Evolutionary conservation across 805 yeast genomes (phyloP).

Genomic region (Saturnispora diversa): DNA sequence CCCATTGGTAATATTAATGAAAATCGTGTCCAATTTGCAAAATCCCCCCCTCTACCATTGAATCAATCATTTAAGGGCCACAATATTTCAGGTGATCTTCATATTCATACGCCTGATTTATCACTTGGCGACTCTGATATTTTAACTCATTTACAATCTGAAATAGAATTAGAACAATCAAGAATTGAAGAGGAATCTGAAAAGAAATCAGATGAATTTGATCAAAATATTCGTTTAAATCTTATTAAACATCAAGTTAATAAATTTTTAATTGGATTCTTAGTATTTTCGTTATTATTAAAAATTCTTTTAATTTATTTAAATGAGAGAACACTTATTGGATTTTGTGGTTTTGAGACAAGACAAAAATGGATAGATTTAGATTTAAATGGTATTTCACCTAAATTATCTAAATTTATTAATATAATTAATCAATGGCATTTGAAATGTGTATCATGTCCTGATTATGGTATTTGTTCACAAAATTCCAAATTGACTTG

Average conservation of each 20-base stretch:
- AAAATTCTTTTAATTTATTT: constrained; percentile 27
- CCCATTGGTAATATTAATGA: constrained; percentile 5
- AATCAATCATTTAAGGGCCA: constrained; percentile 8
- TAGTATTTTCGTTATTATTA: not conserved
- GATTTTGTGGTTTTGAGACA: constrained; percentile 69
- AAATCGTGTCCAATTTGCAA: not conserved
- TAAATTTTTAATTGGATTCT: constrained; percentile 3
- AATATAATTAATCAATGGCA: constrained; percentile 39
- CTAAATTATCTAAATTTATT: constrained; percentile 13
- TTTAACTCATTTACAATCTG: constrained; percentile 18
- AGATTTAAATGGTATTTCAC: not conserved
- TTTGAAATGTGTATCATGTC: constrained; percentile 73
- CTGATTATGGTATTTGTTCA: constrained; percentile 72
- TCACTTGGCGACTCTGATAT: constrained; percentile 16
- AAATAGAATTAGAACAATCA: constrained; percentile 19
- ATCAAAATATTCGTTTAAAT: constrained; percentile 3
- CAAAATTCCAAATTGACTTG: constrained; percentile 57
- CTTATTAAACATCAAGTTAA: constrained; percentile 8
- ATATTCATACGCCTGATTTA: constrained; percentile 18
- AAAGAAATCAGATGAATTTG: constrained; percentile 15
- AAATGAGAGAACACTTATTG: constrained; percentile 54
- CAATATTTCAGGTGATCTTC: not conserved
- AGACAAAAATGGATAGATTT: constrained; percentile 12
- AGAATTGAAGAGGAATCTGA: constrained; percentile 22
- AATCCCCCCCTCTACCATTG: not conserved